phyloP scores from a whole-genome alignment of 257 asterid genomes.

The Cruciata laevipes region DNA sequence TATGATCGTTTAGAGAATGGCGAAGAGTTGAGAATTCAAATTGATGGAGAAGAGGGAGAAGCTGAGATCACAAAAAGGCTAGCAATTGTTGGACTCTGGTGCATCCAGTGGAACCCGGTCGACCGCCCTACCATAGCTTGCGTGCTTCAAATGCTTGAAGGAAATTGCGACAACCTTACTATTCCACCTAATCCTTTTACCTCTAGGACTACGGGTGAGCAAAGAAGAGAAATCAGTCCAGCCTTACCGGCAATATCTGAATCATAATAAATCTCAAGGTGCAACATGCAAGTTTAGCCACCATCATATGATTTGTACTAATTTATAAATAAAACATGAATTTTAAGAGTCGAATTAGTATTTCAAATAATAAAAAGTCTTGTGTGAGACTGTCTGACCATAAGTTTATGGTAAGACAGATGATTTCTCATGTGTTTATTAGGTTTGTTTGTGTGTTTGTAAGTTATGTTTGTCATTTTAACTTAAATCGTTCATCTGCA shows the following conservation, averaged over 20 bases:
- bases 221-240: background rate
- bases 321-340: no score
- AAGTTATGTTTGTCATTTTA: no score
- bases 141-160: constrained; percentile 37
- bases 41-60: constrained; percentile 14
- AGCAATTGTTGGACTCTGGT: constrained; percentile 13
- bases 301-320: no score
- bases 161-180: background rate
- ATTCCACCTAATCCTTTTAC: constrained; percentile 1
- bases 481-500: no score
- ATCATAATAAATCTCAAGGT: background rate
- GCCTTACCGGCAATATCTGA: background rate
- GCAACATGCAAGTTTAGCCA: no score
- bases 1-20: constrained; percentile 23
- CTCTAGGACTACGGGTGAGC: background rate
- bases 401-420: no score
- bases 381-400: no score
- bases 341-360: no score
- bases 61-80: constrained; percentile 14
- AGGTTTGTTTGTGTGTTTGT: no score
- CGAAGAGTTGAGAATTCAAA: constrained; percentile 11
- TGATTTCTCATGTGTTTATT: no score
- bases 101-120: constrained; percentile 20
- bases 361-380: no score
- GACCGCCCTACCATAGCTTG: constrained; percentile 30